Percentiles rank a stretch among this genome's conserved stretches.
These are phyloP conservation scores for Kentomonas sorsogonicus DNA, from an alignment of 208 protist genomes.

Conservation along the genomic window DNA sequence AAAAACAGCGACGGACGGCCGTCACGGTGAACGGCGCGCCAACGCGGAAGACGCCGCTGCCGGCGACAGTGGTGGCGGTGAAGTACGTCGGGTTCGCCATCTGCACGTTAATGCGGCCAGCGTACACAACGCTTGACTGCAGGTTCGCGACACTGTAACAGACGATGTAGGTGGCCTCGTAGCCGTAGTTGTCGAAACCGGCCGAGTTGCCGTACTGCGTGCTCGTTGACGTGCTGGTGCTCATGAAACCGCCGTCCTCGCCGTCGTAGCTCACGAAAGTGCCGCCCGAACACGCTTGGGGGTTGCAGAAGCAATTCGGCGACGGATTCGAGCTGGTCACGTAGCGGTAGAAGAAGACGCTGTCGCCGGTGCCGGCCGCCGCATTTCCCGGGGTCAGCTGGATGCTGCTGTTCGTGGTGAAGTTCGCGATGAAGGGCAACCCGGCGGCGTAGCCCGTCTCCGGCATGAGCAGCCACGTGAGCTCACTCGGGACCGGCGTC, in stretches of 20 bases:
- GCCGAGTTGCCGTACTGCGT: conserved; percentile 27
- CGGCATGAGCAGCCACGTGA: conserved; percentile 19
- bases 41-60: conserved; percentile 18
- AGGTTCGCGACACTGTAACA: conserved; percentile 52
- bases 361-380: conserved; percentile 35
- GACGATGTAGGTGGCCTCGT: conserved; percentile 58
- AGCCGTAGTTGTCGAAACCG: conserved; percentile 80
- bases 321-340: conserved; percentile 22
- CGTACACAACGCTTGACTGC: conserved; percentile 41
- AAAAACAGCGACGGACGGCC: conserved; percentile 46
- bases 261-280: conserved; percentile 30
- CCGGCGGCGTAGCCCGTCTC: conserved; percentile 37
- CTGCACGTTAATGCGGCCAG: conserved; percentile 54
- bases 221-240: conserved; percentile 16
- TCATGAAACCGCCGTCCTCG: conserved; percentile 19
- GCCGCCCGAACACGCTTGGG: conserved; percentile 34
- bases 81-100: conserved; percentile 86
- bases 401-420: conserved; percentile 36
- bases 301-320: conserved; percentile 75
- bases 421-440: conserved; percentile 29
- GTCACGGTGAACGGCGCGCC: conserved; percentile 55
- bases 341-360: conserved; percentile 78
- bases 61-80: conserved; percentile 41
- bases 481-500: conserved; percentile 35
- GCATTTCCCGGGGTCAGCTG: too few species aligned